Evolutionary conservation across 1,139 yeast genomes (phyloP), one percentile per base, ranked within the genome.

Genomic region (Yamadazyma blattariae): DNA sequence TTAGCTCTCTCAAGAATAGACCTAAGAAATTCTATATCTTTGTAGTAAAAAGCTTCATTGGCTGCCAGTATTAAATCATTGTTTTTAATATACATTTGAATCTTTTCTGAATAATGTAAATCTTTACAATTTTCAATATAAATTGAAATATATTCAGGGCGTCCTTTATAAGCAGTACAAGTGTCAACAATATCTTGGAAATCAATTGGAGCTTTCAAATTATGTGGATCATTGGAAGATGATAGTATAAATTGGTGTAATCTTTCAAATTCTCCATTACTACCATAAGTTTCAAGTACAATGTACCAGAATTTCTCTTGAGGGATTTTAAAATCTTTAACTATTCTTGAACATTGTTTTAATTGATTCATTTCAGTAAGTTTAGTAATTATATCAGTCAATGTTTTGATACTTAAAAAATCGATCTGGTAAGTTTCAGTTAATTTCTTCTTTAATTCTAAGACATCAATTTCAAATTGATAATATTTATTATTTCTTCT

Each of bases 201-300:
- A 0, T 94, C 94, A 37, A 88, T 83, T 0, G 90, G 88, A 1
- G 94, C 74, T 47, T 75, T 79, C 37, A 71, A 68, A n/a, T 44
- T 37, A 1, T 45, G 36, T 21, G 48, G 42, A 24, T 52, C 51
- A 25, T 46, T 42, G 5, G 49, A 44, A 3, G 57, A 40, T 8
- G 71, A 56, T 7, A 62, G 52, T 20, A 66, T 56, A 46, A 74
- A 73, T 38, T 68, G 69, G 41, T 65, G 75, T 25, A 90, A 57
- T 32, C 77, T 79, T 20, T 80, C 85, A 66, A 84, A 86, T 33
- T 81, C 79, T 7, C 74, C 67, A 2, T 67, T 51, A 11, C 67
- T 59, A 1, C 79, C 66, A 34, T 78, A 68, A 0, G 76, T 73
- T 16, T 74, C 73, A 15, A 89, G 56, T 17, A 80, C 77, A 21